Conservation (phyloP, 768 basidiomycete genomes). For the Boletus insuetus region DNA sequence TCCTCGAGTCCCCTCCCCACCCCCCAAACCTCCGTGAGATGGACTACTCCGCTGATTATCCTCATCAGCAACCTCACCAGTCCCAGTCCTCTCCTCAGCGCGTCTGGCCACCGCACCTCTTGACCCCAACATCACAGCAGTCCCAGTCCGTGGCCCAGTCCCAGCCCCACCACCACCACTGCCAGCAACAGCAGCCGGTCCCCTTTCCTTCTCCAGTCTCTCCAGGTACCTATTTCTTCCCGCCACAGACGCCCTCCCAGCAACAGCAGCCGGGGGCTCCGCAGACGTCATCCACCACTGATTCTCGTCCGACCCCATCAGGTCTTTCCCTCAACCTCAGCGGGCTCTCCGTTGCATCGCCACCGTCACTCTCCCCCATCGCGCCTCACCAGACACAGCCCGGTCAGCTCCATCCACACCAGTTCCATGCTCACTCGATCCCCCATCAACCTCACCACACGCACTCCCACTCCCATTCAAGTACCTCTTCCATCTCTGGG, state of each 20-base stretch:
- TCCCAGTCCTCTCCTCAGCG: constrained; percentile 33
- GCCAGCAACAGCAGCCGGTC: constrained; percentile 4
- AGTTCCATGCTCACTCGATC: constrained; percentile 51
- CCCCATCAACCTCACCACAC: constrained; percentile 19
- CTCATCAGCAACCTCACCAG: constrained; percentile 28
- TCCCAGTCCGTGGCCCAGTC: no score
- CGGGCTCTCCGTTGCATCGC: constrained; percentile 62
- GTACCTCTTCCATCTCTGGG: constrained; percentile 34
- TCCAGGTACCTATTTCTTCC: constrained; percentile 22
- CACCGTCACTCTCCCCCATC: constrained; percentile 63
- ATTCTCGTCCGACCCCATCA: constrained; percentile 24
- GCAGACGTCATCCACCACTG: constrained; percentile 15
- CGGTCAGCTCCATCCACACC: constrained; percentile 56
- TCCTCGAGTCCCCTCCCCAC: background rate
- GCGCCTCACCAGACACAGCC: constrained; percentile 41
- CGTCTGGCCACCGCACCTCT: constrained; percentile 21
- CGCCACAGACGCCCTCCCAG: constrained; percentile 9
- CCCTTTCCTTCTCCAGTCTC: constrained; percentile 30
- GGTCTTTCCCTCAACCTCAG: constrained; percentile 67
- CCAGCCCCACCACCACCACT: background rate
- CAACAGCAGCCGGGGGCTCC: constrained; percentile 12
- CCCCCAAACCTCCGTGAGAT: constrained; percentile 4
- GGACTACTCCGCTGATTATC: constrained; percentile 25
- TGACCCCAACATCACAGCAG: background rate
- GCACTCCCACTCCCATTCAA: constrained; percentile 25